These are phyloP conservation scores for Tulasnella sp. DNA, from an alignment of 768 basidiomycete genomes.

Conservation along the genomic window DNA sequence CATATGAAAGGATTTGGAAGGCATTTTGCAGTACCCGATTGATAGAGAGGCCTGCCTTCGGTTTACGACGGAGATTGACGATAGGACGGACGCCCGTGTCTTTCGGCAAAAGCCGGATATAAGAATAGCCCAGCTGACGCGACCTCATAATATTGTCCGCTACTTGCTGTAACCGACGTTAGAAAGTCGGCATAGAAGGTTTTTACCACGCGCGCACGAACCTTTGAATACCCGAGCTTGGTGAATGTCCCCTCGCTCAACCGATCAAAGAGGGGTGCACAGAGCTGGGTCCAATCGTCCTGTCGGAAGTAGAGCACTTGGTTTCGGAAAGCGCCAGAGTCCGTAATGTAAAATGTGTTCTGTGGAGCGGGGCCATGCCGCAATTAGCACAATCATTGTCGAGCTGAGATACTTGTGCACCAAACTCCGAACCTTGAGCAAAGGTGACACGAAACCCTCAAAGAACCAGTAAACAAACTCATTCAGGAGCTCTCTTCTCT, in stretches of 20 bases:
- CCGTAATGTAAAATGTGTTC: slow-evolving; percentile 94
- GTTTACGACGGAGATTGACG: slow-evolving; percentile 71
- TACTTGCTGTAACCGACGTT: background rate
- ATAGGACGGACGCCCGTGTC: slow-evolving; percentile 94
- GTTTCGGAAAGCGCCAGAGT: slow-evolving; percentile 83
- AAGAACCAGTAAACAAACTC: slow-evolving; percentile 97
- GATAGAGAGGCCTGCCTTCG: slow-evolving; percentile 61
- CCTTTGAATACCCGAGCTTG: slow-evolving; percentile 60
- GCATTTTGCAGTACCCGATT: slow-evolving; percentile 84
- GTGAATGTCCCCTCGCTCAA: slow-evolving; percentile 72
- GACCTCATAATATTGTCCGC: slow-evolving; percentile 57
- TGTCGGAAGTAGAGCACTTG: slow-evolving; percentile 90
- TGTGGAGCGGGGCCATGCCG: slow-evolving; percentile 42
- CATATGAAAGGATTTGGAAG: slow-evolving; percentile 85
- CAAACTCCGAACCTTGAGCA: slow-evolving; percentile 66
- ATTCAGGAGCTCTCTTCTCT: slow-evolving; percentile 77
- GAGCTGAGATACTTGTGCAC: background rate
- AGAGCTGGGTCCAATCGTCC: slow-evolving; percentile 88
- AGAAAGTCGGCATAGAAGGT: background rate
- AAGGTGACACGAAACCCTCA: slow-evolving; percentile 76
- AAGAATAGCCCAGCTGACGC: slow-evolving; percentile 78
- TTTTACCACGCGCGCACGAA: slow-evolving; percentile 41
- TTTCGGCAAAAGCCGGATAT: slow-evolving; percentile 88
- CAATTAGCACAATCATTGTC: background rate
- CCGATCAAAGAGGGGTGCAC: slow-evolving; percentile 76